phyloP scores from a whole-genome alignment of 352 stramenopile species.

The Halophytophthora batemanensis region DNA sequence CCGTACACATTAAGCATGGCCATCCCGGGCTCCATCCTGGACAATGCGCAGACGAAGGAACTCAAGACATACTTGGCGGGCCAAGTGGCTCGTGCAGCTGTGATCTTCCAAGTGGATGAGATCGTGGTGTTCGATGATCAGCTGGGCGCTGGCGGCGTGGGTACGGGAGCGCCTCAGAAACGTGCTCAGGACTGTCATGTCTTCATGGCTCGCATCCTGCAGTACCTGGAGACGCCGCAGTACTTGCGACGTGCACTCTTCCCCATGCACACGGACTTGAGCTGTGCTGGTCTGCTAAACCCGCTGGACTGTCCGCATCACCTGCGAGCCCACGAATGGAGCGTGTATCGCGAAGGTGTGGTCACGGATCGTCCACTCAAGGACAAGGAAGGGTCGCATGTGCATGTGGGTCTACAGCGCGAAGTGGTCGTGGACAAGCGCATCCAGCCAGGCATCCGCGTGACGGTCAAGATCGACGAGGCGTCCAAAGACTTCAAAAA shows the following conservation, averaged over 20 bases:
- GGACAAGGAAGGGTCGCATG: slow-evolving; percentile 77
- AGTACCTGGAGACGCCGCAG: slow-evolving; percentile 98
- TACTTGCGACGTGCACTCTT: slow-evolving; percentile 97
- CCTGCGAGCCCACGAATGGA: slow-evolving; percentile 92
- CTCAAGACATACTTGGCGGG: slow-evolving; percentile 95
- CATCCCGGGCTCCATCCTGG: slow-evolving; percentile 94
- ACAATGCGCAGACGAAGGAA: slow-evolving; percentile 97
- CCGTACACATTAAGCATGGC: slow-evolving; percentile 96
- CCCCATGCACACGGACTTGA: slow-evolving; percentile 96
- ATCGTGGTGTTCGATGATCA: slow-evolving; percentile 98
- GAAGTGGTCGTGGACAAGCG: slow-evolving; percentile 87
- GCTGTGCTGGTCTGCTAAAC: slow-evolving; percentile 95
- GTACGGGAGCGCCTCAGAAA: slow-evolving; percentile 52
- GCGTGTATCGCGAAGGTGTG: slow-evolving; percentile 90
- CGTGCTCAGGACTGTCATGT: slow-evolving; percentile 73
- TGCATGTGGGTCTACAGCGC: slow-evolving; percentile 82
- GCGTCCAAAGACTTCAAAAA: slow-evolving; percentile 88
- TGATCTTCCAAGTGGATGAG: slow-evolving; percentile 98
- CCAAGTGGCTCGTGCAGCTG: slow-evolving; percentile 94
- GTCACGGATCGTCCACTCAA: slow-evolving; percentile 86
- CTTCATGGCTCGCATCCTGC: slow-evolving; percentile 88
- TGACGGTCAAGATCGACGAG: slow-evolving; percentile 96
- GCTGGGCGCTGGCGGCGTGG: slow-evolving; percentile 49
- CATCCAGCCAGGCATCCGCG: slow-evolving; percentile 91
- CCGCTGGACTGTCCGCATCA: slow-evolving; percentile 97